Percentiles rank a stretch among this genome's conserved stretches.
phyloP scores from a whole-genome alignment of 1,139 yeast genomes.

The Suhomyces bolitotheri region DNA sequence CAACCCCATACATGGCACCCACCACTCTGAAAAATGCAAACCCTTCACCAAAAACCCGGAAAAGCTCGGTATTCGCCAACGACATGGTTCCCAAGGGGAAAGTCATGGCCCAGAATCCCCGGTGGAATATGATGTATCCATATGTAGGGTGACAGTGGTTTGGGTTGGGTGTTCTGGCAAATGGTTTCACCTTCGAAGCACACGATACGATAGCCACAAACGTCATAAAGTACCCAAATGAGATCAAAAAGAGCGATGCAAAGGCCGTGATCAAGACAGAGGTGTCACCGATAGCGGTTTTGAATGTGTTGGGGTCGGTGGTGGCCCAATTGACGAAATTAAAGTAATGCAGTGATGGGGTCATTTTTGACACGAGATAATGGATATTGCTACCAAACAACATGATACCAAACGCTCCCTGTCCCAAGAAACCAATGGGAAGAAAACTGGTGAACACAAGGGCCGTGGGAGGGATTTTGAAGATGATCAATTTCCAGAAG shows the following conservation, averaged over 20 bases:
- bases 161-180: conserved; percentile 20
- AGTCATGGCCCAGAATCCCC: conserved; percentile 83
- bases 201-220: conserved; percentile 21
- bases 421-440: conserved; percentile 71
- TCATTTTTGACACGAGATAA: conserved; percentile 12
- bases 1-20: conserved; percentile 59
- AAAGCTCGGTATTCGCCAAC: conserved; percentile 56
- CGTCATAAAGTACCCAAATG: conserved; percentile 28
- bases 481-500: conserved; percentile 55
- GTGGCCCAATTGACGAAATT: conserved; percentile 8
- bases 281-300: conserved; percentile 5
- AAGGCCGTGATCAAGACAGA: conserved; percentile 5
- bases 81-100: conserved; percentile 90
- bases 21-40: conserved; percentile 58
- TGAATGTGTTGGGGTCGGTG: conserved; percentile 6
- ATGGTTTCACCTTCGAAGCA: conserved; percentile 23
- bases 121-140: conserved; percentile 48
- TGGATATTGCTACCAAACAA: conserved; percentile 50
- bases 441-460: conserved; percentile 56
- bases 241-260: conserved; percentile 18
- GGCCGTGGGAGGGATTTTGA: conserved; percentile 55
- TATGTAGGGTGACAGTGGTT: conserved; percentile 15
- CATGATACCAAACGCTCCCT: conserved; percentile 70
- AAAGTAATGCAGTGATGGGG: conserved; percentile 11
- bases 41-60: conserved; percentile 37